A percentile compares a stretch with the other conserved stretches of the same genome.
These are phyloP conservation scores for Candolleomyces aberdarensis DNA, from an alignment of 768 basidiomycete genomes.

Conservation along the genomic window DNA sequence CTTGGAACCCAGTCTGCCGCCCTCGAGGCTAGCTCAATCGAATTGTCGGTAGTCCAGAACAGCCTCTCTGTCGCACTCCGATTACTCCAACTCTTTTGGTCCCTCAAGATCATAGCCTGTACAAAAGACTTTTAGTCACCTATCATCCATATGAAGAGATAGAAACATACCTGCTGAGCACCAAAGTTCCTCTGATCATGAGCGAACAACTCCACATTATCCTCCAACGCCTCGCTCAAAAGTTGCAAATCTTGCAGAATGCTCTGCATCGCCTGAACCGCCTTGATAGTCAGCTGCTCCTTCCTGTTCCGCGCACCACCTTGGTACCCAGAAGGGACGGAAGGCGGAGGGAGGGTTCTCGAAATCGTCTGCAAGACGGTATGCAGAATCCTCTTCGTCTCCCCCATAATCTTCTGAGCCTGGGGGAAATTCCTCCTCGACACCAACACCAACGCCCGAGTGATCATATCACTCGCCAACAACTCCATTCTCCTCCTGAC, in stretches of 20 bases:
- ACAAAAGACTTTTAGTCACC: not conserved
- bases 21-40: conserved; percentile 80
- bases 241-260: conserved; percentile 86
- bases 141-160: not conserved
- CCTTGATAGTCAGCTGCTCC: conserved; percentile 68
- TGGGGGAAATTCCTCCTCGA: conserved; percentile 88
- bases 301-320: conserved; percentile 66
- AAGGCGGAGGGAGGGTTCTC: conserved; percentile 60
- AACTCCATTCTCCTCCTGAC: conserved; percentile 96
- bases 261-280: conserved; percentile 79
- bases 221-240: conserved; percentile 83
- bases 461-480: conserved; percentile 96
- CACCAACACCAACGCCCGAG: conserved; percentile 87
- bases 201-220: conserved; percentile 89
- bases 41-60: conserved; percentile 92
- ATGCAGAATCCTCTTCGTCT: conserved; percentile 90
- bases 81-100: conserved; percentile 94
- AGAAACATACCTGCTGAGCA: conserved; percentile 80
- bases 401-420: conserved; percentile 85
- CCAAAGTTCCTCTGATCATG: conserved; percentile 94
- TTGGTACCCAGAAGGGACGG: not conserved
- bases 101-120: conserved; percentile 92
- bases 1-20: conserved; percentile 85
- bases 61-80: conserved; percentile 87
- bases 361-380: conserved; percentile 86